phyloP scores from a whole-genome alignment of 805 yeast genomes.

The Nakazawaea wyomingensis region DNA sequence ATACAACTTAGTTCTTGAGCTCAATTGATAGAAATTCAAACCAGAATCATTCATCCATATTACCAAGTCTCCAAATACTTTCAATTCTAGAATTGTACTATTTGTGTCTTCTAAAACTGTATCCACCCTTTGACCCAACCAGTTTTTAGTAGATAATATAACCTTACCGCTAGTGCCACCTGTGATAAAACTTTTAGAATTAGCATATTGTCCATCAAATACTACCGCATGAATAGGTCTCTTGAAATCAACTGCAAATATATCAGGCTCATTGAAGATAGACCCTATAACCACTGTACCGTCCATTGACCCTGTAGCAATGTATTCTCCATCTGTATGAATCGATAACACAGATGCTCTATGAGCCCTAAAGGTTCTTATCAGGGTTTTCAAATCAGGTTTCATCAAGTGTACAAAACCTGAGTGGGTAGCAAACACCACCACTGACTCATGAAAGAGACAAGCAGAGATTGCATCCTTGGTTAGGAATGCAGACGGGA shows the following conservation, averaged over 20 bases:
- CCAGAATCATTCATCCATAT: constrained; percentile 87
- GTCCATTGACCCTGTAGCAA: constrained; percentile 90
- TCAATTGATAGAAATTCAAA: constrained; percentile 58
- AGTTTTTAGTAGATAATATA: constrained; percentile 65
- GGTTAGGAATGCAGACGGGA: constrained; percentile 67
- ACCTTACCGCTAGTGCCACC: constrained; percentile 92
- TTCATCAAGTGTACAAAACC: constrained; percentile 70
- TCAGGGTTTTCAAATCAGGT: constrained; percentile 45
- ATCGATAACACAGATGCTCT: constrained; percentile 76
- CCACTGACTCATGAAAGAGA: constrained; percentile 50
- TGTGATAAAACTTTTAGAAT: constrained; percentile 62
- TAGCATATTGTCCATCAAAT: constrained; percentile 62
- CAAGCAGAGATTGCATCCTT: constrained; percentile 78
- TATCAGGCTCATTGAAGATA: constrained; percentile 53
- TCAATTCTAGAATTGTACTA: constrained; percentile 70
- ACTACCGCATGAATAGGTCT: constrained; percentile 88
- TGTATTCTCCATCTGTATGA: constrained; percentile 63
- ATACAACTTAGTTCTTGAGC: constrained; percentile 42
- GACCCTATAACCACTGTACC: constrained; percentile 87
- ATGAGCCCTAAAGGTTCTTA: constrained; percentile 79
- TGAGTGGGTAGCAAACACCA: constrained; percentile 85
- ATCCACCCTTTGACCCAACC: constrained; percentile 84
- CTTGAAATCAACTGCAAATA: constrained; percentile 73
- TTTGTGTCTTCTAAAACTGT: constrained; percentile 50
- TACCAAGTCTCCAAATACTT: constrained; percentile 57